phyloP scores from a whole-genome alignment of 225 moss, liverwort and hornwort genomes.

The Physcomitrellopsis africana region DNA sequence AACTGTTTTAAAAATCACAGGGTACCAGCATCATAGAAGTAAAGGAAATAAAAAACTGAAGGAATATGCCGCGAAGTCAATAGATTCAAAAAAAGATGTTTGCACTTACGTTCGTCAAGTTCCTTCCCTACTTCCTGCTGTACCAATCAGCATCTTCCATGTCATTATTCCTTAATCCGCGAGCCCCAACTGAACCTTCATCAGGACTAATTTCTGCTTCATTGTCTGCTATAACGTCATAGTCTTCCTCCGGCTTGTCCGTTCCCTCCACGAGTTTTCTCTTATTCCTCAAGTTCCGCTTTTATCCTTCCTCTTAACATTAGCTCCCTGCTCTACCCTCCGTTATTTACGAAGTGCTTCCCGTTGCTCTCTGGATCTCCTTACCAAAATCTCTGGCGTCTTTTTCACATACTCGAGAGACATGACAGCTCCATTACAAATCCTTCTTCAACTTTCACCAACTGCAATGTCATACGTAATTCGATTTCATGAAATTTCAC shows the following conservation, averaged over 20 bases:
- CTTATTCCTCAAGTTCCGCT: constrained; percentile 50
- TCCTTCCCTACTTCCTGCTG: constrained; percentile 69
- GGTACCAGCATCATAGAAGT: not conserved
- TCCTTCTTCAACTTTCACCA: constrained; percentile 98
- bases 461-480: constrained; percentile 86
- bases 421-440: constrained; percentile 87
- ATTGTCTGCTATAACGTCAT: constrained; percentile 46
- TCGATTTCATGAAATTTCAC: constrained; percentile 95
- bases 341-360: constrained; percentile 93
- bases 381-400: constrained; percentile 76
- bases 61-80: not conserved
- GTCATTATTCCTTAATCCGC: constrained; percentile 41
- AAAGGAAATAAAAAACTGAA: not conserved
- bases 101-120: constrained; percentile 63
- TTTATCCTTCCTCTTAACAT: constrained; percentile 84
- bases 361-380: constrained; percentile 77
- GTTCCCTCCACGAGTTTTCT: constrained; percentile 41
- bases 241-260: constrained; percentile 44
- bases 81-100: not conserved
- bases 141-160: constrained; percentile 84
- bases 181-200: constrained; percentile 46
- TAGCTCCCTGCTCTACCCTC: constrained; percentile 88
- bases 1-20: not conserved
- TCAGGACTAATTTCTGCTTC: constrained; percentile 55
- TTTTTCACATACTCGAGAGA: constrained; percentile 97